A percentile compares a stretch with the other conserved stretches of the same genome.
phyloP scores from a whole-genome alignment of 345 rosid species.

The Eucalyptus erythrocorys region DNA sequence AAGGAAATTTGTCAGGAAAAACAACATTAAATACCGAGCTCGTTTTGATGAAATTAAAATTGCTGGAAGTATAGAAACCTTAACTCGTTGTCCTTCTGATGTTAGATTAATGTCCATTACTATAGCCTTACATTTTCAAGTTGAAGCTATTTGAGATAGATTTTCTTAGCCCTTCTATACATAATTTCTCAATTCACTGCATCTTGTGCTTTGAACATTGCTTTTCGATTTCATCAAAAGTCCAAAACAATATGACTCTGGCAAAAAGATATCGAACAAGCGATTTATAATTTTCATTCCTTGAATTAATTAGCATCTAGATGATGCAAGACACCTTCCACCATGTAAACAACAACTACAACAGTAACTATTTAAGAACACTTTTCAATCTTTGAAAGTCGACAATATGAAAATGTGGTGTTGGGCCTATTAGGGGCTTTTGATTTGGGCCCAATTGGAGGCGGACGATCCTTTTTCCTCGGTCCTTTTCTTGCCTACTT shows the following conservation, averaged over 20 bases:
- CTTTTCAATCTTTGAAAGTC: background rate
- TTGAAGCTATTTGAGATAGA: background rate
- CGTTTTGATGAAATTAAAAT: background rate
- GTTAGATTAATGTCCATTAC: background rate
- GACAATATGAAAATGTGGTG: background rate
- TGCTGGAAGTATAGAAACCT: background rate
- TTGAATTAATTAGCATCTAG: background rate
- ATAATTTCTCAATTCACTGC: background rate
- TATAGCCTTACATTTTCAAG: background rate
- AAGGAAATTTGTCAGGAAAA: background rate
- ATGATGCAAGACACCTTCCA: background rate
- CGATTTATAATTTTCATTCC: background rate
- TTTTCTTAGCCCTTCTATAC: background rate
- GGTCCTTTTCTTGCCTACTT: background rate
- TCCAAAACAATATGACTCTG: background rate
- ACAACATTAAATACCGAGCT: background rate
- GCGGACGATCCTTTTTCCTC: background rate
- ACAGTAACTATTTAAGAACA: background rate
- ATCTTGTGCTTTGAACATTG: background rate
- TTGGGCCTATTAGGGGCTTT: background rate
- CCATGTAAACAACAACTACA: background rate
- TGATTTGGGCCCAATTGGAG: background rate
- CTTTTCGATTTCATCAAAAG: background rate
- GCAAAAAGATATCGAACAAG: background rate
- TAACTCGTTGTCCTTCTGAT: background rate